Percentiles rank a stretch among this genome's conserved stretches.
phyloP scores from a whole-genome alignment of 164 flowering plant species.

The Euptelea pleiosperma region DNA sequence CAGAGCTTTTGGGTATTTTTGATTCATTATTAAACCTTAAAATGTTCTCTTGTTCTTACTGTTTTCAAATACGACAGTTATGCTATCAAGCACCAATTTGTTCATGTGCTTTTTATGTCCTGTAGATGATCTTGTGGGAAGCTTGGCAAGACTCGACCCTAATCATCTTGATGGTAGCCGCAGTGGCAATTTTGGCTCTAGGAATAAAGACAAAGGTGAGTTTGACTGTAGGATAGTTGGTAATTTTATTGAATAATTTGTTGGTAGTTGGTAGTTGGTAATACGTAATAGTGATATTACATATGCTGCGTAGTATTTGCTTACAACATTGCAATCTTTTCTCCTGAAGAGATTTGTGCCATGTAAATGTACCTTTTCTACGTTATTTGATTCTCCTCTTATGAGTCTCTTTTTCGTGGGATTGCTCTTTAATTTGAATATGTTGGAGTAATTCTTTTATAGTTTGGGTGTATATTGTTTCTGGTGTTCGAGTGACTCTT shows the following conservation, averaged over 20 bases:
- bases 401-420: no score
- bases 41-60: background rate
- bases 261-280: no score
- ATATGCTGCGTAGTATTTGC: no score
- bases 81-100: background rate
- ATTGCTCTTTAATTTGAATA: no score
- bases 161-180: constrained; percentile 92
- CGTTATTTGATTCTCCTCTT: no score
- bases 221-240: background rate
- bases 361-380: no score
- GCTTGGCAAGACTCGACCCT: constrained; percentile 93
- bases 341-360: no score
- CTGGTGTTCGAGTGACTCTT: no score
- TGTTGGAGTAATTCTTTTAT: no score
- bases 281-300: no score
- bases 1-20: constrained; percentile 71
- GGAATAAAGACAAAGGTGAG: constrained; percentile 96
- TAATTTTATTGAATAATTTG: background rate
- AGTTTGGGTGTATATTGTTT: no score
- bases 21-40: background rate
- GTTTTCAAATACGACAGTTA: background rate
- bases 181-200: constrained; percentile 77
- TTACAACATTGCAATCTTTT: no score
- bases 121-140: constrained; percentile 86
- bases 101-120: background rate